Conservation (phyloP, 257 asterid genomes). For the Nicotiana tomentosiformis region DNA sequence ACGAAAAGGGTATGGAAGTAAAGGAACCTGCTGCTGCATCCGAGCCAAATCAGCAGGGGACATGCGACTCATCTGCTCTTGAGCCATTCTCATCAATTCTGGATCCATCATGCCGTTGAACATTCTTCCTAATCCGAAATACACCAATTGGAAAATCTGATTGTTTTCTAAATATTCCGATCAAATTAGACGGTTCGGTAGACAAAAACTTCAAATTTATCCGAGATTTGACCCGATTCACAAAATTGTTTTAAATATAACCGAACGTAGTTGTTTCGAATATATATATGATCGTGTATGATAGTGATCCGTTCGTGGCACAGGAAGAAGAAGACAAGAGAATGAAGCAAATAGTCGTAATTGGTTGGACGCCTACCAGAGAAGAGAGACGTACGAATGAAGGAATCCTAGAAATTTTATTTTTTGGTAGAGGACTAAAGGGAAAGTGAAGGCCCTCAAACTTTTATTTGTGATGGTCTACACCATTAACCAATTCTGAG, state of each 20-base stretch:
- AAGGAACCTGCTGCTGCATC: constrained; percentile 84
- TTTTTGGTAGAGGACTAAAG: not conserved
- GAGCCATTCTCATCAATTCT: constrained; percentile 82
- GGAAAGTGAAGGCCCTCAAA: not conserved
- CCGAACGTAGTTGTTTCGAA: not conserved
- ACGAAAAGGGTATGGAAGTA: not conserved
- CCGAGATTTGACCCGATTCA: not conserved
- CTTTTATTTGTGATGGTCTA: not conserved
- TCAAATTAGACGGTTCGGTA: not conserved
- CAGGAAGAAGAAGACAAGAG: not conserved
- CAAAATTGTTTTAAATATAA: not conserved
- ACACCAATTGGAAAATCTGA: not conserved
- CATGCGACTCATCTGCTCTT: constrained; percentile 99
- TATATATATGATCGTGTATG: not conserved
- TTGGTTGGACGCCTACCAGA: not conserved
- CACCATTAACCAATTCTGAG: not conserved
- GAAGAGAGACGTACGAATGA: not conserved
- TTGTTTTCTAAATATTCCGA: not conserved
- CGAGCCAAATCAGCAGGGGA: constrained; percentile 89
- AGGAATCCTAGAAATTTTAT: not conserved
- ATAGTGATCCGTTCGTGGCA: not conserved
- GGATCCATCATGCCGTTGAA: constrained; percentile 97
- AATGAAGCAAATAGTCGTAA: not conserved
- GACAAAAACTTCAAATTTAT: not conserved
- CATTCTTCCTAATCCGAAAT: constrained; percentile 25